A percentile compares a stretch with the other conserved stretches of the same genome.
phyloP scores from a whole-genome alignment of 768 basidiomycete genomes.

The Piloderma croceum region DNA sequence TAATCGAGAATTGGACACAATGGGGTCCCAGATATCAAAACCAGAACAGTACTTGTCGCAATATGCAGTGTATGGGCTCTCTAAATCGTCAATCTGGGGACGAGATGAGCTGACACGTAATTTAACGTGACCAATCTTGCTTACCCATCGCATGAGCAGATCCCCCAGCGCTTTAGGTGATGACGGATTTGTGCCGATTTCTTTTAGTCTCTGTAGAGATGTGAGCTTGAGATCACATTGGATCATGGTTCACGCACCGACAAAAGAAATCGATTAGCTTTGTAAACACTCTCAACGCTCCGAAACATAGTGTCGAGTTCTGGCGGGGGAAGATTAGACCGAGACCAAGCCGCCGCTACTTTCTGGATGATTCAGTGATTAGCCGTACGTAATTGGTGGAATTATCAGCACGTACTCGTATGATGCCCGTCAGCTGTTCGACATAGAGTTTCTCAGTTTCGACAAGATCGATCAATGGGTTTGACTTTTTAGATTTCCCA shows the following conservation, averaged over 20 bases:
- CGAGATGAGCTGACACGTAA: constrained; percentile 13
- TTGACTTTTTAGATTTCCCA: constrained; percentile 56
- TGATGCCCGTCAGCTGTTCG: constrained; percentile 82
- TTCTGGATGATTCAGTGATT: constrained; percentile 47
- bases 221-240: constrained; percentile 8
- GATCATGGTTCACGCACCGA: constrained; percentile 42
- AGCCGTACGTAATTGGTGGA: constrained; percentile 3
- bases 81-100: constrained; percentile 83
- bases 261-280: constrained; percentile 79
- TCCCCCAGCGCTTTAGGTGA: constrained; percentile 94
- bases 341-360: constrained; percentile 97
- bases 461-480: constrained; percentile 87
- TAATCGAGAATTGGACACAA: constrained; percentile 71
- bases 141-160: constrained; percentile 93
- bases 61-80: constrained; percentile 81
- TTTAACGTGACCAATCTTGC: constrained; percentile 23
- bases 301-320: constrained; percentile 94
- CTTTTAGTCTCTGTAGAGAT: constrained; percentile 74
- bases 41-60: constrained; percentile 63
- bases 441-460: constrained; percentile 93
- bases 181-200: constrained; percentile 87
- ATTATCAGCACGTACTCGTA: constrained; percentile 58
- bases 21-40: constrained; percentile 81
- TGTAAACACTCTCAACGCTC: constrained; percentile 86
- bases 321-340: constrained; percentile 87